Evolutionary conservation across 2,329 filamentous ascomycete genomes (phyloP), one percentile per base, ranked within the genome.

Genomic region (Hymenoscyphus fraxineus): DNA sequence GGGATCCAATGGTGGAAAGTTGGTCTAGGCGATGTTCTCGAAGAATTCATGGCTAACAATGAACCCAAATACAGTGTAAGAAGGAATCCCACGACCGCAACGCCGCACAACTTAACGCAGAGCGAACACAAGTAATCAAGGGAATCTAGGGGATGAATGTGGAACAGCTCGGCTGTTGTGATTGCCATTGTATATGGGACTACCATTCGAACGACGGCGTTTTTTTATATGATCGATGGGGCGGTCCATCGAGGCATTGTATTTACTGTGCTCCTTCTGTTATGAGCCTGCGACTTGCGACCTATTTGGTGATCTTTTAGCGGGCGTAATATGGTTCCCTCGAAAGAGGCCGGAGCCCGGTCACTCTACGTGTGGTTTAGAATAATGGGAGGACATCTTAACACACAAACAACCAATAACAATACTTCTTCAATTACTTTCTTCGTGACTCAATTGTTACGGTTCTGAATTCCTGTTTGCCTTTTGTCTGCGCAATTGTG

Each of bases 51-150:
- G 70, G 74, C 77, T 79, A 74, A 80, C 76, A 73, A 73, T 63
- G 71, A 61, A 58, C 60, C 22, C 16, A 64, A 61, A 10, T 27
- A 58, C 75, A 89, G 87, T 97, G 94, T 85, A 97, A 97, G 85
- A 95, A 96, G 82, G 93, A 97, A 78, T 94, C 92, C 58, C 92
- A 97, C 79, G 92, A 96, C 77, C 88, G 93, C 70, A 99, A 99
- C 77, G 91, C 92, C 65, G 90, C 93, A 70, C 93, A 96, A 80
- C 83, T 99, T 76, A 92, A 97, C 79, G 87, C 88, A 64, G 94
- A 99, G 83, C 85, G 94, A 75, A 99, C 95, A 58, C 90, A 94
- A 69, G 93, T 96, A 73, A 95, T 98, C 80, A 93, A 91, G 80
- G 93, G 93, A 67, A 89, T 96, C 77, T 97, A 85, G 22, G 44